These are phyloP conservation scores for Thermochaetoides thermophila DNA, from an alignment of 495 filamentous ascomycete genomes.

Conservation along the genomic window DNA sequence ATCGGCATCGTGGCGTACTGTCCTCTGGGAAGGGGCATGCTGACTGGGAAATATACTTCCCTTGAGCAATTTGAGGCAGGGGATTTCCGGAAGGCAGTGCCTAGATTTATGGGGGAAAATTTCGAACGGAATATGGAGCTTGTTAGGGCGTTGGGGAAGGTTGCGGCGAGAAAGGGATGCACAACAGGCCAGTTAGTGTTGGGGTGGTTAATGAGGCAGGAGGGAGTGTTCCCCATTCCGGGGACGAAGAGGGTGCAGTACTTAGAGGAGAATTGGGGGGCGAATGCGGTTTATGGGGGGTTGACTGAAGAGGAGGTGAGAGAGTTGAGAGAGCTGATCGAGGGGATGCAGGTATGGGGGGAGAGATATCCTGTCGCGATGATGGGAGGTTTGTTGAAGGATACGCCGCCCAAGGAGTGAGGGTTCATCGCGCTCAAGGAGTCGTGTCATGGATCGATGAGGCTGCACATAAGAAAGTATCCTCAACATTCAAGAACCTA, in stretches of 20 bases:
- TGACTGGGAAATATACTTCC: slow-evolving; percentile 48
- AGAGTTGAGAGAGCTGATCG: slow-evolving; percentile 3
- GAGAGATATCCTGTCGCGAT: slow-evolving; percentile 3
- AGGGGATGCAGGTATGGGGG: slow-evolving; percentile 5
- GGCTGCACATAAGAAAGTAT: too few relatives aligned
- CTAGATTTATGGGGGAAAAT: slow-evolving; percentile 53
- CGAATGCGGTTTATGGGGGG: not conserved
- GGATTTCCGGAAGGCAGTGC: slow-evolving; percentile 33
- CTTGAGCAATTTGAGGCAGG: slow-evolving; percentile 46
- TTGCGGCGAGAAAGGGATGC: slow-evolving; percentile 55
- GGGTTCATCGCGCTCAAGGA: not conserved
- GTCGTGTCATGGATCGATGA: too few relatives aligned
- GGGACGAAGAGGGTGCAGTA: slow-evolving; percentile 5
- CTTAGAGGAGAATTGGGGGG: slow-evolving; percentile 7
- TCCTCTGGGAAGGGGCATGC: slow-evolving; percentile 37
- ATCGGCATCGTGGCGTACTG: slow-evolving; percentile 56
- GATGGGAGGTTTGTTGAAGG: slow-evolving; percentile 7
- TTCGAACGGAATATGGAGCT: slow-evolving; percentile 64
- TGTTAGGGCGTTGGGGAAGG: slow-evolving; percentile 43
- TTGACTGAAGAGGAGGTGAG: slow-evolving; percentile 3
- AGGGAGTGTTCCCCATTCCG: slow-evolving; percentile 28
- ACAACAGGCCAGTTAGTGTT: slow-evolving; percentile 62
- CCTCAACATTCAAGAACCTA: too few relatives aligned
- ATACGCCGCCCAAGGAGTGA: slow-evolving; percentile 5
- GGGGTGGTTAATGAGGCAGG: slow-evolving; percentile 48